Evolutionary conservation across 352 stramenopile genomes (phyloP).

Genomic region (Pythium dissimile): DNA sequence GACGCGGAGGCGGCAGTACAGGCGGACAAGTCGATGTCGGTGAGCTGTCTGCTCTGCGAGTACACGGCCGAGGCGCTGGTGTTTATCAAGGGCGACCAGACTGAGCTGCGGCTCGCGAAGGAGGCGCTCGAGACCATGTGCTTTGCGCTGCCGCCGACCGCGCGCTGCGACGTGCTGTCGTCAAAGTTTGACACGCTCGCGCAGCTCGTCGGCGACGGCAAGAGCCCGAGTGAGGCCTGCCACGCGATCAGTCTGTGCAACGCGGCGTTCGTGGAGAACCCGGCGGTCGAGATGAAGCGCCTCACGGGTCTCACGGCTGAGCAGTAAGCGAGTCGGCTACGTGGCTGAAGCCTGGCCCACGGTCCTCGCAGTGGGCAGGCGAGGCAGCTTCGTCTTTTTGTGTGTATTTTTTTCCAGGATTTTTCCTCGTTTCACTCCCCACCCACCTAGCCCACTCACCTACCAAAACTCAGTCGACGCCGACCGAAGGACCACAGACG

Average conservation of each 20-base stretch:
- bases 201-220: conserved; percentile 44
- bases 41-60: conserved; percentile 77
- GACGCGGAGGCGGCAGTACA: conserved; percentile 17
- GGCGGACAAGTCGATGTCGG: conserved; percentile 36
- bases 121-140: conserved; percentile 75
- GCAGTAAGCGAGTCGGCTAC: conserved; percentile 8
- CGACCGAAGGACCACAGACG: too few species aligned
- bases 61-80: conserved; percentile 66
- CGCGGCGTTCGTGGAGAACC: conserved; percentile 27
- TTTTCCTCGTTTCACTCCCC: too few species aligned
- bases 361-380: too few species aligned
- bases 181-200: conserved; percentile 76
- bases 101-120: conserved; percentile 56
- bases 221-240: conserved; percentile 57
- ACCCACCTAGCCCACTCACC: too few species aligned
- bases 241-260: conserved; percentile 55
- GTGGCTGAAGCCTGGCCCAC: not conserved
- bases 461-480: too few species aligned
- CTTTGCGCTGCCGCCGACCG: conserved; percentile 54
- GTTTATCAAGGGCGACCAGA: conserved; percentile 40
- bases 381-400: too few species aligned
- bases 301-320: conserved; percentile 7
- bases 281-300: conserved; percentile 4
- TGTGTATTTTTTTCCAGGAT: too few species aligned
- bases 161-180: conserved; percentile 58